Conservation (phyloP, 768 basidiomycete species). For the Megacollybia marginata region DNA sequence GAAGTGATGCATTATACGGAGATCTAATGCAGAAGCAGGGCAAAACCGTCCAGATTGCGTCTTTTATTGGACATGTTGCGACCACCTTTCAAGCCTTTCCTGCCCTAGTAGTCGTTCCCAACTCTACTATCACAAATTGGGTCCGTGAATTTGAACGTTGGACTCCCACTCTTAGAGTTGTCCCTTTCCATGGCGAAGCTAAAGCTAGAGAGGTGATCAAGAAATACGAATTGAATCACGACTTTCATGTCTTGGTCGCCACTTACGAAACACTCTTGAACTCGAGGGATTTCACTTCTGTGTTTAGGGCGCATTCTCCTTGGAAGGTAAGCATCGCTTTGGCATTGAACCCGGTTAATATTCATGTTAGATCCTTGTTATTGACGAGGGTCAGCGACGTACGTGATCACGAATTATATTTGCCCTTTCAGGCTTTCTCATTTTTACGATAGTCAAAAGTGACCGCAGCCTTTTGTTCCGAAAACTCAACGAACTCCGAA, state of each 20-base stretch:
- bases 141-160: constrained; percentile 88
- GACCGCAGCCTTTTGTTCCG: constrained; percentile 75
- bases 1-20: constrained; percentile 3
- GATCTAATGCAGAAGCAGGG: constrained; percentile 38
- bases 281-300: constrained; percentile 55
- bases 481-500: constrained; percentile 73
- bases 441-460: constrained; percentile 59
- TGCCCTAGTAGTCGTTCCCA: constrained; percentile 87
- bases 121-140: constrained; percentile 95
- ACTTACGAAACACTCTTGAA: constrained; percentile 85
- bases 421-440: constrained; percentile 8
- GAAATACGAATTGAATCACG: constrained; percentile 70
- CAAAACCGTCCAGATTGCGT: constrained; percentile 88
- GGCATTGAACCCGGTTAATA: background rate
- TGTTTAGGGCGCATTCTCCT: constrained; percentile 77
- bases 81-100: constrained; percentile 59
- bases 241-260: constrained; percentile 86
- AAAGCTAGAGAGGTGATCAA: constrained; percentile 76
- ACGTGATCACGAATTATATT: constrained; percentile 24
- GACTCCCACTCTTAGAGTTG: constrained; percentile 68
- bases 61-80: constrained; percentile 67
- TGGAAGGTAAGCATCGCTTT: constrained; percentile 60
- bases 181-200: constrained; percentile 80
- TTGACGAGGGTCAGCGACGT: constrained; percentile 93
- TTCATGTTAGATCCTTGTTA: constrained; percentile 51